These are phyloP conservation scores for Nicotiana obtusifolia DNA, from an alignment of 257 asterid genomes.

Conservation along the genomic window DNA sequence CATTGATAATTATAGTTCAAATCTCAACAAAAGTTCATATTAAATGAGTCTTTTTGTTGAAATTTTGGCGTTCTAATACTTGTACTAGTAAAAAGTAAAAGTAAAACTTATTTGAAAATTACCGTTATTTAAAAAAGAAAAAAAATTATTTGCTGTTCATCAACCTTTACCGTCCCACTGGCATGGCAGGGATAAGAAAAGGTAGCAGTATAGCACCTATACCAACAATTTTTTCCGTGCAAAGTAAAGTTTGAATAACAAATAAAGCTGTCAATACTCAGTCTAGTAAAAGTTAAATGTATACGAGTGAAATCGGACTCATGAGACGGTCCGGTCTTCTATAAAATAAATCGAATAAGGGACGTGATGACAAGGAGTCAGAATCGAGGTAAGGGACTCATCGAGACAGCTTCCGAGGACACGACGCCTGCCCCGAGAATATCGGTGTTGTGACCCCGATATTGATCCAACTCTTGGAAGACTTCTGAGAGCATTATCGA, in stretches of 20 bases:
- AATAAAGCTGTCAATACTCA: background rate
- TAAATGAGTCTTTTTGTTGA: background rate
- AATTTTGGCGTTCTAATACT: background rate
- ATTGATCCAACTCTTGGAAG: no score
- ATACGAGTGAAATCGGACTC: no score
- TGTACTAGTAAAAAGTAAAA: background rate
- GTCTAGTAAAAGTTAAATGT: background rate
- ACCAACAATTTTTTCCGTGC: background rate
- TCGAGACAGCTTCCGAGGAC: no score
- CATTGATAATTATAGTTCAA: background rate
- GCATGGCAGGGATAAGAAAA: conserved; percentile 5
- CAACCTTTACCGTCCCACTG: background rate
- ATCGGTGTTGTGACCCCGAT: no score
- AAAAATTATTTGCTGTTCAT: background rate
- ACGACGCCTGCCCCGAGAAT: no score
- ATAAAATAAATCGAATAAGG: no score
- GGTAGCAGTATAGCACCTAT: conserved; percentile 1
- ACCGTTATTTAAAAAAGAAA: no score
- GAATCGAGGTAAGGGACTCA: no score
- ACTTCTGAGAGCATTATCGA: no score
- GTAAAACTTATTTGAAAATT: no score
- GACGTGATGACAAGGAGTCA: no score
- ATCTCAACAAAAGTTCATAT: background rate
- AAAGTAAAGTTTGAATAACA: background rate
- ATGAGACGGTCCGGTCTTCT: no score